phyloP scores from a whole-genome alignment of 768 basidiomycete genomes.

The Suillus placidus region DNA sequence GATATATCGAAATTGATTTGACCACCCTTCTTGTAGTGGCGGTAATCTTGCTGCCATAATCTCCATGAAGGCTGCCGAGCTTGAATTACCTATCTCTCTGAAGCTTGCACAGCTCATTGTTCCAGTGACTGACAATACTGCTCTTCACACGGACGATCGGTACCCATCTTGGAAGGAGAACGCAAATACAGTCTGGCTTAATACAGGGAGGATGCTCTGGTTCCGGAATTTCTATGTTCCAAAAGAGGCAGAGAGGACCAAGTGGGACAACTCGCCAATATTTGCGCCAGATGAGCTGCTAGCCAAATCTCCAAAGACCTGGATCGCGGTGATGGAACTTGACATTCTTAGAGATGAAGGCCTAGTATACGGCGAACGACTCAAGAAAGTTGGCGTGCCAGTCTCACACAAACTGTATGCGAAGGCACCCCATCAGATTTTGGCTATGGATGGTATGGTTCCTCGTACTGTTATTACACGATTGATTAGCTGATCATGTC shows the following conservation, averaged over 20 bases:
- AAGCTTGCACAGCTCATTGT: slow-evolving; percentile 70
- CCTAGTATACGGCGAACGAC: slow-evolving; percentile 60
- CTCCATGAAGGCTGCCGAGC: slow-evolving; percentile 61
- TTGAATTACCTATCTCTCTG: slow-evolving; percentile 52
- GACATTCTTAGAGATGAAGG: slow-evolving; percentile 76
- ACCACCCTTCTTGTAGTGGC: slow-evolving; percentile 47
- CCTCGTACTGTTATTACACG: background rate
- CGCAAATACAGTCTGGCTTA: slow-evolving; percentile 61
- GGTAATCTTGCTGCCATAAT: slow-evolving; percentile 73
- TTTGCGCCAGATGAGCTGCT: slow-evolving; percentile 65
- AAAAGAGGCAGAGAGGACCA: slow-evolving; percentile 55
- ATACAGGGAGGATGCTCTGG: slow-evolving; percentile 70
- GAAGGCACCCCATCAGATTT: slow-evolving; percentile 69
- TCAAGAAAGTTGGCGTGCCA: slow-evolving; percentile 54
- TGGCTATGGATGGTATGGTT: slow-evolving; percentile 72
- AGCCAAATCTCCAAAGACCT: slow-evolving; percentile 55
- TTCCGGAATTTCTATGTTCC: slow-evolving; percentile 72
- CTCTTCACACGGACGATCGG: slow-evolving; percentile 38
- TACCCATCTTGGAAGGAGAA: slow-evolving; percentile 63
- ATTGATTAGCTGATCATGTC: slow-evolving; percentile 6
- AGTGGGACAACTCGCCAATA: slow-evolving; percentile 74
- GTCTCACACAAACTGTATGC: slow-evolving; percentile 61
- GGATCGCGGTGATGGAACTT: slow-evolving; percentile 67
- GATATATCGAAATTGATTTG: background rate
- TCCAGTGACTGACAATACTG: slow-evolving; percentile 78